phyloP scores from a whole-genome alignment of 257 asterid genomes.

The Jacaranda mimosifolia region DNA sequence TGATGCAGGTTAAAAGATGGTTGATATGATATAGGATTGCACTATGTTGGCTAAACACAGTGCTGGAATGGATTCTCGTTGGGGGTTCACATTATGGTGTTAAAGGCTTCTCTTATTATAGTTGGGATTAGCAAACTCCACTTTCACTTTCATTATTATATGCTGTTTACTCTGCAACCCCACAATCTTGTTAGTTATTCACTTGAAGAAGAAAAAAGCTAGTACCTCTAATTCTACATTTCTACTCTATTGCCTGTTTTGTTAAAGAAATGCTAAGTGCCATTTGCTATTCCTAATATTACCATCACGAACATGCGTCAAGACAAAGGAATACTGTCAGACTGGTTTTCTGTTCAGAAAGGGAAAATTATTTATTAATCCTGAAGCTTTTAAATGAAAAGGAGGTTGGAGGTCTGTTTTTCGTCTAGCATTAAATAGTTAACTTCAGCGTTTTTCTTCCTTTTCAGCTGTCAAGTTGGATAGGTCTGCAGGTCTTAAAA shows the following conservation, averaged over 20 bases:
- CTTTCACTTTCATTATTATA: neutral
- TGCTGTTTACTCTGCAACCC: neutral
- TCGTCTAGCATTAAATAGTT: neutral
- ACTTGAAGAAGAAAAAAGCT: neutral
- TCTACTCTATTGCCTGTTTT: neutral
- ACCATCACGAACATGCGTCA: neutral
- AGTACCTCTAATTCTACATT: neutral
- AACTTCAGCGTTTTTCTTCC: neutral
- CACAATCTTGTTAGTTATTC: neutral
- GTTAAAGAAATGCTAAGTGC: neutral
- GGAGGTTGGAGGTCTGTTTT: neutral
- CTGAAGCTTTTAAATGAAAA: neutral
- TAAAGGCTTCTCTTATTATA: neutral
- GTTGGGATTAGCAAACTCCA: neutral
- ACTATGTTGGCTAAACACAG: neutral
- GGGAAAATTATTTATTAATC: neutral
- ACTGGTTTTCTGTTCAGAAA: neutral
- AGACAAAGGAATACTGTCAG: neutral
- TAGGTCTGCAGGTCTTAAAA: constrained; percentile 4
- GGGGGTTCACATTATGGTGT: constrained; percentile 11
- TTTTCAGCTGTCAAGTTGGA: neutral
- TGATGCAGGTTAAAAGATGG: neutral
- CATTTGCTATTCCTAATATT: neutral
- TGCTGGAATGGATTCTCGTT: neutral
- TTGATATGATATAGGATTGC: neutral